These are phyloP conservation scores for Senna siamea DNA, from an alignment of 306 rosid genomes.

Conservation along the genomic window DNA sequence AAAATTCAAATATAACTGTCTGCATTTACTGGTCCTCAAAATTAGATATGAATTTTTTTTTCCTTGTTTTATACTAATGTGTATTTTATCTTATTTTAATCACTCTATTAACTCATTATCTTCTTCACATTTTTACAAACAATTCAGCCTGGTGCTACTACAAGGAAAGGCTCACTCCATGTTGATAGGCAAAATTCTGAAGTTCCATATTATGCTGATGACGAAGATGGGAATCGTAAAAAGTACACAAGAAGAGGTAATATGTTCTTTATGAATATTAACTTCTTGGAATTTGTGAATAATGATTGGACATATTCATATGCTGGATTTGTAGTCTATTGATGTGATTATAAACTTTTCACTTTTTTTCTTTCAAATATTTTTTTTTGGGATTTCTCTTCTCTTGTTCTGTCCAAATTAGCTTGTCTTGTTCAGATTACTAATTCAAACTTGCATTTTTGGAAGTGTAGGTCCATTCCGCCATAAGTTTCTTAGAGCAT, in stretches of 20 bases:
- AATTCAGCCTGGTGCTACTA: conserved; percentile 92
- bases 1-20: conserved; percentile 20
- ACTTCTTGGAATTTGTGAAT: neutral
- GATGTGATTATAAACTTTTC: too few species aligned
- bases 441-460: conserved; percentile 33
- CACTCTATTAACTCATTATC: conserved; percentile 33
- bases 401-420: conserved; percentile 27
- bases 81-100: conserved; percentile 20
- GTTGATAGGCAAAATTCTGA: conserved; percentile 87
- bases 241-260: conserved; percentile 90
- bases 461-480: conserved; percentile 77
- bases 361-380: neutral
- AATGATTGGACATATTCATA: neutral
- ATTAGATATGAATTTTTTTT: conserved; percentile 14
- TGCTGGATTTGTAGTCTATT: neutral
- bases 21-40: conserved; percentile 20
- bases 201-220: conserved; percentile 90
- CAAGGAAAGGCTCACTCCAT: conserved; percentile 77
- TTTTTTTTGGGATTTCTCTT: conserved; percentile 15
- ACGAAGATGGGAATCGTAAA: conserved; percentile 84
- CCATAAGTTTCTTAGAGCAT: conserved; percentile 88
- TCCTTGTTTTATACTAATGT: conserved; percentile 25
- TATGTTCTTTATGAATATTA: conserved; percentile 21
- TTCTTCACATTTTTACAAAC: conserved; percentile 38
- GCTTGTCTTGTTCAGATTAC: conserved; percentile 34